Base-by-base conservation (phyloP, 2,329 filamentous ascomycete species). In the Hypoxylon sp. region DNA sequence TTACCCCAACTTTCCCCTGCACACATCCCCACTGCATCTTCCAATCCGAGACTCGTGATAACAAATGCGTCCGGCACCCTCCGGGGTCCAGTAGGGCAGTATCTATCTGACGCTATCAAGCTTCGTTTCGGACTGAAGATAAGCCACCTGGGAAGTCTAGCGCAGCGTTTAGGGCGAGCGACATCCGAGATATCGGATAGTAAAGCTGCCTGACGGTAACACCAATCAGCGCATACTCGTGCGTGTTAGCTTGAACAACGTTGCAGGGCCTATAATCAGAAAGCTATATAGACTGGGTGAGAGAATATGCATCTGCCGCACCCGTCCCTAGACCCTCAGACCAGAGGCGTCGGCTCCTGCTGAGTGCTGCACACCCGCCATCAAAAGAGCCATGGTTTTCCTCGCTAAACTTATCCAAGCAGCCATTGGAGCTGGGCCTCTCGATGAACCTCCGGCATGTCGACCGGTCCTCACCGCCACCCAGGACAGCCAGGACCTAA, bases 341-440 rank as follows among this genome's bases (percentile, higher is more conserved):
- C 37, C 14, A 17, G 35, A 25, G 35, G 13, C 20, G 25, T 48
- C 33, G 25, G 40, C 17, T 51, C 31, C 37, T 17, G 37, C 17
- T 25, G 20, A 27, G 8, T 37, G n/a, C 20, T 22, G 5, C 35
- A 51, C n/a, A 22, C 10, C 4, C 7, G 20, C 44, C 10, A 14
- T 55, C 17, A 11, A 44, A 44, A 4, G 14, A 60, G 22, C n/a
- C 13, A 58, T 46, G 42, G 42, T 50, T 54, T 40, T 27, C 27
- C 33, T 69, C 20, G 13, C 30, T 17, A 61, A 64, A n/a, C 17
- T 55, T 40, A 2, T 69, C 6, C 35, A 2, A 25, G 30, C 35
- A 25, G 66, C 60, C 17, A 61, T 71, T 20, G 69, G 69, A 14
- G 63, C 54, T 37, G 62, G 66, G 3, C 62, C 69, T 10, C 35